phyloP scores from a whole-genome alignment of 2,329 filamentous ascomycete species.

The Arthrobotrys pseudoclavata region DNA sequence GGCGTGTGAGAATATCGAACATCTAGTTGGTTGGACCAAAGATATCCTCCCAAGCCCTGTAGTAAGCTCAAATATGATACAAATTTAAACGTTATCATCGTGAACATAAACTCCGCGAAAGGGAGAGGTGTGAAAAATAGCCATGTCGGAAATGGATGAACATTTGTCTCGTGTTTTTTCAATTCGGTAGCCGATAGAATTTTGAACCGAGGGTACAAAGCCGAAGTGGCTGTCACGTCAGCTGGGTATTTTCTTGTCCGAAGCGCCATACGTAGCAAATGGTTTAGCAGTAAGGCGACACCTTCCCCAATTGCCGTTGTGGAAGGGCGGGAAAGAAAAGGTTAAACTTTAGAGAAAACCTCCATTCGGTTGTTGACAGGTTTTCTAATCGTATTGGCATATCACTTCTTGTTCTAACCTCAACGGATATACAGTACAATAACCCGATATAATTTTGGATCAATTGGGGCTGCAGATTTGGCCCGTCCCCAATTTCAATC shows the following conservation, averaged over 20 bases:
- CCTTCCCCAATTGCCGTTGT: constrained; percentile 15
- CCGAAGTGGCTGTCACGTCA: constrained; percentile 13
- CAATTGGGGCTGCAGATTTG: constrained; percentile 28
- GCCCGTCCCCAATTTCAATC: constrained; percentile 23
- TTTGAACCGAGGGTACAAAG: constrained; percentile 59
- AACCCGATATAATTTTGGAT: constrained; percentile 32
- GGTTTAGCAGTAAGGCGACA: neutral
- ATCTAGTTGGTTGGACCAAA: constrained; percentile 19
- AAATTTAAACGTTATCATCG: constrained; percentile 17
- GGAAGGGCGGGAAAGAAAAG: neutral
- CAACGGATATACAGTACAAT: neutral
- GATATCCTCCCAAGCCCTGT: constrained; percentile 40
- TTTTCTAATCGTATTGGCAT: neutral
- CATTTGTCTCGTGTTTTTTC: constrained; percentile 9
- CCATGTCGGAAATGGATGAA: constrained; percentile 12
- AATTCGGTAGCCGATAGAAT: constrained; percentile 53
- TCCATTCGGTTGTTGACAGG: constrained; percentile 1
- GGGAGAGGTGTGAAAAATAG: neutral
- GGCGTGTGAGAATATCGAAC: constrained; percentile 7
- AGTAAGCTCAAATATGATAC: constrained; percentile 31
- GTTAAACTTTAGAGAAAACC: constrained; percentile 21
- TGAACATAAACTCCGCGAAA: neutral
- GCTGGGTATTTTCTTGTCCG: constrained; percentile 38
- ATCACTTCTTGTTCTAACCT: neutral
- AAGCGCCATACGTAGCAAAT: constrained; percentile 6